These are phyloP conservation scores for Leccinum disarticulatum DNA, from an alignment of 768 basidiomycete genomes.

Conservation along the genomic window DNA sequence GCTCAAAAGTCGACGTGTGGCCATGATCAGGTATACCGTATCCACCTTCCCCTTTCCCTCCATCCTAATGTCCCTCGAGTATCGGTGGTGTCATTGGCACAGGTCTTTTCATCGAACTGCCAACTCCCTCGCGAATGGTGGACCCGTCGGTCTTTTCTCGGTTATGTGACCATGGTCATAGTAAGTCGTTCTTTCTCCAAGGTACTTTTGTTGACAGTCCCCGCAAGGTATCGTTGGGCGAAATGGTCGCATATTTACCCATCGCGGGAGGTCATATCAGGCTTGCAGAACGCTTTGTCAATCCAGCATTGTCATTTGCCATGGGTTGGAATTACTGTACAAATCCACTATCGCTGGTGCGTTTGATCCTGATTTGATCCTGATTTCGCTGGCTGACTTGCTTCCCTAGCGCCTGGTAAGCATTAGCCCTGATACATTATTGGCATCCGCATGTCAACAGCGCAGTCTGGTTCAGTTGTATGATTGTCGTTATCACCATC, in stretches of 20 bases:
- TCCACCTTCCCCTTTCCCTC: too few species aligned
- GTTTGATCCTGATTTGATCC: neutral
- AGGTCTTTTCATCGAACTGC: too few species aligned
- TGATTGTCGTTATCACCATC: slow-evolving; percentile 73
- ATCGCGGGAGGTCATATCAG: slow-evolving; percentile 7
- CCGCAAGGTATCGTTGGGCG: slow-evolving; percentile 56
- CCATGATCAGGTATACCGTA: too few species aligned
- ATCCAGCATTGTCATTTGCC: too few species aligned
- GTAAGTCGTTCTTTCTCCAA: slow-evolving; percentile 32
- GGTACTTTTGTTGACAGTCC: neutral
- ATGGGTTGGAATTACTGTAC: too few species aligned
- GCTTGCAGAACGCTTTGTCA: too few species aligned
- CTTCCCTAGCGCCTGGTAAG: slow-evolving; percentile 25
- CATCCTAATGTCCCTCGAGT: too few species aligned
- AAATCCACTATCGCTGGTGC: slow-evolving; percentile 41
- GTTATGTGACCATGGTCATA: slow-evolving; percentile 47
- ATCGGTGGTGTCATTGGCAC: too few species aligned
- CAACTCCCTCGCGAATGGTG: too few species aligned
- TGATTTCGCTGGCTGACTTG: neutral
- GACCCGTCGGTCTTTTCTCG: too few species aligned
- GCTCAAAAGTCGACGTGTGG: slow-evolving; percentile 55
- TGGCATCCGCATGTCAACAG: slow-evolving; percentile 25
- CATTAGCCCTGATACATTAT: slow-evolving; percentile 48
- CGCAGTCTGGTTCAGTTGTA: slow-evolving; percentile 39
- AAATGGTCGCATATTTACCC: slow-evolving; percentile 69